phyloP scores from a whole-genome alignment of 2,329 filamentous ascomycete genomes.

The Aspergillus neotritici region DNA sequence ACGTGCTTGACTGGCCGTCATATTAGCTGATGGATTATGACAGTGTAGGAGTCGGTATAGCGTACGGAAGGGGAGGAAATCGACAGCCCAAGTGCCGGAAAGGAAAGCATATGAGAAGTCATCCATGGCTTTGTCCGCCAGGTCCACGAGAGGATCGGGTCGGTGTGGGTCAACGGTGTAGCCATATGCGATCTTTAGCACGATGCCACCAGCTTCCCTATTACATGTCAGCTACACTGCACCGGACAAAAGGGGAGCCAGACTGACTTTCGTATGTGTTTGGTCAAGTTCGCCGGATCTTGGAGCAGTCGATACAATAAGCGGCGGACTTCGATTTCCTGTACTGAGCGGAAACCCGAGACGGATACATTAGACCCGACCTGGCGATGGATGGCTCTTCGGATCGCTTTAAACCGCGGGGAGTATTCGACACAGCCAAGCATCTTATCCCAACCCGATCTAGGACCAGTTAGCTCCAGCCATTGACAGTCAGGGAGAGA shows the following conservation, averaged over 20 bases:
- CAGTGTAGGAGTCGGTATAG: no score
- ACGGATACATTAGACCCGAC: slow-evolving; percentile 41
- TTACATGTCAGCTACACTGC: not conserved
- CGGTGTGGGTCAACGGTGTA: slow-evolving; percentile 20
- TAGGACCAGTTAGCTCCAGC: not conserved
- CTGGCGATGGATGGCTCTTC: slow-evolving; percentile 40
- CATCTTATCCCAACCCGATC: slow-evolving; percentile 33
- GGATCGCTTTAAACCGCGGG: slow-evolving; percentile 34
- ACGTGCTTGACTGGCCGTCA: slow-evolving; percentile 13
- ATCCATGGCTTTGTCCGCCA: slow-evolving; percentile 36
- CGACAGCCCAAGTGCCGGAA: slow-evolving; percentile 42
- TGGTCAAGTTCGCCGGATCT: slow-evolving; percentile 32
- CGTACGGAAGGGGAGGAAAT: slow-evolving; percentile 35
- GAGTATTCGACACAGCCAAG: slow-evolving; percentile 31
- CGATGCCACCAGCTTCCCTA: slow-evolving; percentile 33
- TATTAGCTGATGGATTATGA: no score
- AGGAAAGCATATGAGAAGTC: slow-evolving; percentile 39
- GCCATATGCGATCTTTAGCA: slow-evolving; percentile 37
- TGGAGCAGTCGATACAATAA: slow-evolving; percentile 41
- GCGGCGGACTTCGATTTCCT: slow-evolving; percentile 40
- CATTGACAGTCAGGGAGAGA: not conserved
- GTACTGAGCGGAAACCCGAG: slow-evolving; percentile 35
- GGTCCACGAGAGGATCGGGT: slow-evolving; percentile 32
- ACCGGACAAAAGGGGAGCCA: not conserved
- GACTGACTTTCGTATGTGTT: slow-evolving; percentile 35